A percentile compares a stretch with the other conserved stretches of the same genome.
Evolutionary conservation across 306 rosid genomes (phyloP).

Genomic region (Geum urbanum): DNA sequence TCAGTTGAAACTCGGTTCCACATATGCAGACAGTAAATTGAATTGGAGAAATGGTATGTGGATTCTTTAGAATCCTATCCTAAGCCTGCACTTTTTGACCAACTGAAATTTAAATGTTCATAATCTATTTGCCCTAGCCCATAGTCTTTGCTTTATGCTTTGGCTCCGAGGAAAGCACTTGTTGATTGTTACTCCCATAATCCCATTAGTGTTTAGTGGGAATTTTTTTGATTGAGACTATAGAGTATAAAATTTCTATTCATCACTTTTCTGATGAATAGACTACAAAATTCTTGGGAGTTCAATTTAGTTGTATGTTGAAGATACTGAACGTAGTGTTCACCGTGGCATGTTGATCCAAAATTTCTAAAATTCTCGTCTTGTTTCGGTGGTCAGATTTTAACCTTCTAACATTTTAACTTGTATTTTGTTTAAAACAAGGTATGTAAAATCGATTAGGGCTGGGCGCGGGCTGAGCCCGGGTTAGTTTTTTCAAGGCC

Average conservation of each 20-base stretch:
- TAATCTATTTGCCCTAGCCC: slow-evolving; percentile 15
- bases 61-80: slow-evolving; percentile 28
- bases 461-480: too few relatives aligned
- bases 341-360: too few relatives aligned
- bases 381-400: too few relatives aligned
- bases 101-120: slow-evolving; percentile 25
- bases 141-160: slow-evolving; percentile 19
- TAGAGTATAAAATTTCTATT: background rate
- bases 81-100: slow-evolving; percentile 40
- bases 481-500: too few relatives aligned
- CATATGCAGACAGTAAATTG: slow-evolving; percentile 9
- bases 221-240: slow-evolving; percentile 25
- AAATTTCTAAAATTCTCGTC: too few relatives aligned
- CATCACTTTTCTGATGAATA: too few relatives aligned
- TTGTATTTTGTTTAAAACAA: too few relatives aligned
- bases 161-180: slow-evolving; percentile 27
- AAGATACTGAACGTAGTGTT: too few relatives aligned
- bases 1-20: slow-evolving; percentile 12
- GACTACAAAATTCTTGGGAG: too few relatives aligned
- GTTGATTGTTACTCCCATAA: slow-evolving; percentile 41
- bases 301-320: too few relatives aligned
- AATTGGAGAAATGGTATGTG: slow-evolving; percentile 29
- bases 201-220: slow-evolving; percentile 18
- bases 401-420: too few relatives aligned
- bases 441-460: too few relatives aligned